Evolutionary conservation across 345 rosid genomes (phyloP).

Genomic region (Aegle marmelos): DNA sequence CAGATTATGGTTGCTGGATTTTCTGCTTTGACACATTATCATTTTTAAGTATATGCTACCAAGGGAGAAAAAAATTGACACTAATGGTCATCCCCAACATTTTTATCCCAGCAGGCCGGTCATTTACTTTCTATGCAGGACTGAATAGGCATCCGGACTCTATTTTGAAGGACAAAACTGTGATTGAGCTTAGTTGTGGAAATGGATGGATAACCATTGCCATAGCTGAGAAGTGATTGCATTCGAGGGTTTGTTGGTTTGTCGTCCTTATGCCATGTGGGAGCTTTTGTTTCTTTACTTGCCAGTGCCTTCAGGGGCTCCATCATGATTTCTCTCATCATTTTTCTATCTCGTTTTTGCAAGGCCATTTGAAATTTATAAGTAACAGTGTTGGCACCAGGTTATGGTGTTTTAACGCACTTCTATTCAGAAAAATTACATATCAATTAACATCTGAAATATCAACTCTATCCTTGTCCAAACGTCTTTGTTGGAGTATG

Average conservation of each 20-base stretch:
- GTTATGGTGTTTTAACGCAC: not conserved
- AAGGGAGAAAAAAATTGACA: constrained; percentile 71
- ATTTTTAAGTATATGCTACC: constrained; percentile 45
- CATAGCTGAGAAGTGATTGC: constrained; percentile 85
- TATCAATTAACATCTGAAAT: constrained; percentile 4
- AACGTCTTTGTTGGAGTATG: not conserved
- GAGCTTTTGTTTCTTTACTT: not conserved
- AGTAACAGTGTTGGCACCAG: not conserved
- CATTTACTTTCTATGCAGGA: constrained; percentile 92
- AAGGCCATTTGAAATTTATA: not conserved
- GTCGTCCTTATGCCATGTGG: not conserved
- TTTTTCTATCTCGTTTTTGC: not conserved
- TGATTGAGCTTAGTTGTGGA: constrained; percentile 97
- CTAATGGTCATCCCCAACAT: constrained; percentile 97
- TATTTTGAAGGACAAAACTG: constrained; percentile 81
- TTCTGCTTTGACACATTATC: constrained; percentile 8
- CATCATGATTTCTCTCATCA: not conserved
- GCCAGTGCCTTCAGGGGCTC: not conserved
- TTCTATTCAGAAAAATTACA: not conserved
- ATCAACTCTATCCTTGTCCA: not conserved
- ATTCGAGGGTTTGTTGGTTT: constrained; percentile 54
- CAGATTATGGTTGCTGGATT: not conserved
- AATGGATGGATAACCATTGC: constrained; percentile 98
- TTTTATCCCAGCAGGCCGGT: constrained; percentile 93
- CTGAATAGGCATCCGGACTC: constrained; percentile 89